phyloP scores from a whole-genome alignment of 768 basidiomycete species.

The Porphyrellus cyaneotinctus region DNA sequence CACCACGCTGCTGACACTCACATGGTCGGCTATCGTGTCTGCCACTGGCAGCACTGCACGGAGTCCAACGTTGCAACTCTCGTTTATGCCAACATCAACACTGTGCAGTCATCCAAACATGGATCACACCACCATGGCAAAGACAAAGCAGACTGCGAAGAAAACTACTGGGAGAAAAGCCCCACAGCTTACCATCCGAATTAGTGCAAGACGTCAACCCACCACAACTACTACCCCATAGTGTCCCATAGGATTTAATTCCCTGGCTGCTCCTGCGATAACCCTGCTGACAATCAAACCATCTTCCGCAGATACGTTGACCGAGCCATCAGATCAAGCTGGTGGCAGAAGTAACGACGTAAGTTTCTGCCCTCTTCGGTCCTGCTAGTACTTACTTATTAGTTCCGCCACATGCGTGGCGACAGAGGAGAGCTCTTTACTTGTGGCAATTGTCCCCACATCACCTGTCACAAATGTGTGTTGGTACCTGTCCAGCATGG shows the following conservation, averaged over 20 bases:
- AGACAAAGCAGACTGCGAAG: not conserved
- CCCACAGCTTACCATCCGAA: not conserved
- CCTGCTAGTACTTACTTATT: not conserved
- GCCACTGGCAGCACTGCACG: no score
- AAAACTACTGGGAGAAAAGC: not conserved
- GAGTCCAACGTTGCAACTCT: no score
- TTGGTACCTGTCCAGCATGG: not conserved
- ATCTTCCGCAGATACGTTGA: no score
- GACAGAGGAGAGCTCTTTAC: not conserved
- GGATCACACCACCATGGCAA: not conserved
- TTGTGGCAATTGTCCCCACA: not conserved
- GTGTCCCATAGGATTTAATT: not conserved
- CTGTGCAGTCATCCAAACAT: no score
- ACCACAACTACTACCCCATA: not conserved
- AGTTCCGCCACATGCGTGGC: not conserved
- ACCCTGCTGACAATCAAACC: no score
- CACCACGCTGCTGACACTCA: no score
- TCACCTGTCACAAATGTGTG: not conserved
- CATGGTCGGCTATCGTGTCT: no score
- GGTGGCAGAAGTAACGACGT: not conserved
- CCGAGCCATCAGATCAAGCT: not conserved
- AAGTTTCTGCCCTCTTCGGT: not conserved
- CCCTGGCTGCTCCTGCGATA: not conserved
- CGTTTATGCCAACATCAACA: no score
- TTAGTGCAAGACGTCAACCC: not conserved